A percentile compares a stretch with the other conserved stretches of the same genome.
phyloP scores from a whole-genome alignment of 2,329 filamentous ascomycete species.

The Chaetomiaceae sp. region DNA sequence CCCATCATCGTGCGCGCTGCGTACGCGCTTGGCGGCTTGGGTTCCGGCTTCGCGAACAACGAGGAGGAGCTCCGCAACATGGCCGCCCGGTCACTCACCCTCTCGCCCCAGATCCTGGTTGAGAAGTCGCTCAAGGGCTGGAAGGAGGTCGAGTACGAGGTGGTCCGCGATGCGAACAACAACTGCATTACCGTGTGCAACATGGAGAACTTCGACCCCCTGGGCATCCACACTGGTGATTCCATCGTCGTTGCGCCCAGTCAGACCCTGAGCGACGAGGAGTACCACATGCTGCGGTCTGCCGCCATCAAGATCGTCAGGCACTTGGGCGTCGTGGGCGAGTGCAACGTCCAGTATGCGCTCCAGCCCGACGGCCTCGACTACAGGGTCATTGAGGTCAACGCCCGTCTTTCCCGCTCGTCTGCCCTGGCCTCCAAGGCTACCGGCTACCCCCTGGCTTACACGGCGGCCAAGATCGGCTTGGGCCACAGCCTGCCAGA shows the following conservation, averaged over 20 bases:
- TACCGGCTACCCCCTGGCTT: constrained; percentile 93
- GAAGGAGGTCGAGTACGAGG: constrained; percentile 99
- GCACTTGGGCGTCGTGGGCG: constrained; percentile 92
- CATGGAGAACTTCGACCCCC: constrained; percentile 97
- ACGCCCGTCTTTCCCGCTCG: constrained; percentile 94
- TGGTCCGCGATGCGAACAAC: constrained; percentile 92
- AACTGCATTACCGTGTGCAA: constrained; percentile 99
- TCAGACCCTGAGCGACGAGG: constrained; percentile 95
- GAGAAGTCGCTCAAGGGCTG: constrained; percentile 99
- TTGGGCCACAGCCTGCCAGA: constrained; percentile 93
- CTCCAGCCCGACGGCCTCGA: constrained; percentile 94
- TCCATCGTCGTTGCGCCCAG: constrained; percentile 96
- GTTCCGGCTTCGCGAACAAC: constrained; percentile 93
- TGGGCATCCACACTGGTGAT: constrained; percentile 97
- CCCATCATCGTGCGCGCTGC: constrained; percentile 97
- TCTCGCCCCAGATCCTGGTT: constrained; percentile 93
- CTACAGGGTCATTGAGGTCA: constrained; percentile 98
- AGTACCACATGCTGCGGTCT: constrained; percentile 98
- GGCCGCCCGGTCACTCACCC: constrained; percentile 84
- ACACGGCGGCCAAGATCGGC: constrained; percentile 97
- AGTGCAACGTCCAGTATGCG: constrained; percentile 98
- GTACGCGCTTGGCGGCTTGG: constrained; percentile 92
- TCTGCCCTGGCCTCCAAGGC: constrained; percentile 97
- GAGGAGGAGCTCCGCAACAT: constrained; percentile 90
- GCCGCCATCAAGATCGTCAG: constrained; percentile 98